phyloP scores from a whole-genome alignment of 768 basidiomycete species.

The Kwoniella sp. region DNA sequence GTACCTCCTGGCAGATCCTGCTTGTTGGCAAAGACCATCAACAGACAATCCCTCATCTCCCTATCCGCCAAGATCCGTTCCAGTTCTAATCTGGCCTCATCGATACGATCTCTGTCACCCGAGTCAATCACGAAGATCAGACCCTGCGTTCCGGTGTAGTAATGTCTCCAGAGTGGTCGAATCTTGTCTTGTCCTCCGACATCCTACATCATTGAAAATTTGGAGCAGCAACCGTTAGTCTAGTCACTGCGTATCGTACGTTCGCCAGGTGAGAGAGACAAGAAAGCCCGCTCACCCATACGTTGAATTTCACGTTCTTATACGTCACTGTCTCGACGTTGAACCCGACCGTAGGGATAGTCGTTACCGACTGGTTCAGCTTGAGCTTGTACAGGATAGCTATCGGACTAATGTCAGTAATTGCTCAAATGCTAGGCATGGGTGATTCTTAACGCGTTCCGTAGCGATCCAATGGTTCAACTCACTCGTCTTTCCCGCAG shows the following conservation, averaged over 20 bases:
- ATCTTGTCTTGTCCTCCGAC: conserved; percentile 99
- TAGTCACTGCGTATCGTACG: background rate
- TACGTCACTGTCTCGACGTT: conserved; percentile 99
- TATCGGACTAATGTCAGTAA: conserved; percentile 52
- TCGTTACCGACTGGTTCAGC: conserved; percentile 96
- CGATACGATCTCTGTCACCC: conserved; percentile 90
- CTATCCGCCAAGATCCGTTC: conserved; percentile 94
- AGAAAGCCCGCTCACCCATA: conserved; percentile 50
- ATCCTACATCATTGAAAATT: conserved; percentile 91
- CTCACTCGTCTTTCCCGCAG: conserved; percentile 97
- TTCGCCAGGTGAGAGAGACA: background rate
- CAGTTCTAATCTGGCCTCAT: conserved; percentile 93
- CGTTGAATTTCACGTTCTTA: conserved; percentile 75
- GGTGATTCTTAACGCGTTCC: too few relatives aligned
- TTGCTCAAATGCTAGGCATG: too few relatives aligned
- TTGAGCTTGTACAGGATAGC: conserved; percentile 99
- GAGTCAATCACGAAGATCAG: conserved; percentile 98
- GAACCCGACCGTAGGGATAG: conserved; percentile 98
- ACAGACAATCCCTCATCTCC: conserved; percentile 95
- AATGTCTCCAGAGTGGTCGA: conserved; percentile 95
- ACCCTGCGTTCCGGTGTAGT: conserved; percentile 96
- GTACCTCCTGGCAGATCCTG: conserved; percentile 94
- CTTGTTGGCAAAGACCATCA: conserved; percentile 99
- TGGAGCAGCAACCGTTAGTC: conserved; percentile 1
- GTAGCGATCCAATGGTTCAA: conserved; percentile 28